A percentile compares a stretch with the other conserved stretches of the same genome.
Conservation (phyloP, 371 early-diverging fungal genomes). For the Mucor sp. region DNA sequence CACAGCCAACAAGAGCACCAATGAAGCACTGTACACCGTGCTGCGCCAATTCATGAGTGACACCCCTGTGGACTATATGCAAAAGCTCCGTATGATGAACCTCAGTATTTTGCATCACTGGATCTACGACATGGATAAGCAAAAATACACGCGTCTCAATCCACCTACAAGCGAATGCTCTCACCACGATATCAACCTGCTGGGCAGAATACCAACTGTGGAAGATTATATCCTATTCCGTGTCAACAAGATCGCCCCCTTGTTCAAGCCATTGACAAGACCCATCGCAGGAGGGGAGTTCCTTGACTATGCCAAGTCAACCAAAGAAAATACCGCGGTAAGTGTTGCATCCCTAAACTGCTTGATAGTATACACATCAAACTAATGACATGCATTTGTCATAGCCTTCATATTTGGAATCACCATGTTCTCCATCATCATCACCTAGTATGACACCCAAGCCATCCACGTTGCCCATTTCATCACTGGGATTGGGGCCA, state of each 20-base stretch:
- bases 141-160: conserved; percentile 55
- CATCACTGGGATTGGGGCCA: not conserved
- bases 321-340: not conserved
- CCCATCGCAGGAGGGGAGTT: not conserved
- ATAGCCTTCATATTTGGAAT: not conserved
- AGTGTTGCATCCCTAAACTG: too few relatives aligned
- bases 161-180: conserved; percentile 42
- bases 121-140: conserved; percentile 68
- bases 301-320: not conserved
- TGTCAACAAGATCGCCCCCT: not conserved
- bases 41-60: not conserved
- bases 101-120: conserved; percentile 79
- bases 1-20: not conserved
- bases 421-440: not conserved
- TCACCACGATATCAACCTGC: conserved; percentile 5
- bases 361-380: not conserved
- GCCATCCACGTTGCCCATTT: not conserved
- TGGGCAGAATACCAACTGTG: conserved; percentile 12
- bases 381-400: too few relatives aligned
- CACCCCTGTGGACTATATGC: conserved; percentile 49
- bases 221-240: not conserved
- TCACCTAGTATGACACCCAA: too few relatives aligned
- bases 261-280: not conserved
- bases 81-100: conserved; percentile 69
- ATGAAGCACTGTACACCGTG: not conserved